phyloP scores from a whole-genome alignment of 495 filamentous ascomycete species.

The Aspergillus ellipticus region DNA sequence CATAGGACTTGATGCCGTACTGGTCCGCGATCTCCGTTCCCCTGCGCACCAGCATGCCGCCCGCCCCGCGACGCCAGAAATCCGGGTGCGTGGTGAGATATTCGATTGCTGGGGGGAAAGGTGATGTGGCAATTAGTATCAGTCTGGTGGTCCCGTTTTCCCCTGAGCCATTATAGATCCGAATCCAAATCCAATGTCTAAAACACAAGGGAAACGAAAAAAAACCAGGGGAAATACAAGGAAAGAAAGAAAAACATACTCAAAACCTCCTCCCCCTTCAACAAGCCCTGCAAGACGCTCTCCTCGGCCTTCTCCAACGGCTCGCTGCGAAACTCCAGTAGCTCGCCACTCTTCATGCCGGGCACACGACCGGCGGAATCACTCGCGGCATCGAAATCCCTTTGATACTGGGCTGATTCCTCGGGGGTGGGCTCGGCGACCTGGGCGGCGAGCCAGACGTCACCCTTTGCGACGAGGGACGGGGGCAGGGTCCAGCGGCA shows the following conservation, averaged over 20 bases:
- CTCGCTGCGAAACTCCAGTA: conserved; percentile 6
- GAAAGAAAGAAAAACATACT: background rate
- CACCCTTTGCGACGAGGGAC: background rate
- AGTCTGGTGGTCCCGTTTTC: too few relatives aligned
- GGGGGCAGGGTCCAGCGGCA: background rate
- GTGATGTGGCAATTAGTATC: background rate
- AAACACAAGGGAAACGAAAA: background rate
- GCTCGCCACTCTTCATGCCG: background rate
- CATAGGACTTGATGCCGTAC: conserved; percentile 14
- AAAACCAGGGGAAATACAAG: background rate
- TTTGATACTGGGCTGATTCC: background rate
- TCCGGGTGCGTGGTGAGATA: conserved; percentile 13
- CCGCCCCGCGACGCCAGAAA: conserved; percentile 14
- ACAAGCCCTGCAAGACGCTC: background rate
- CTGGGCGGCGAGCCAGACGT: background rate
- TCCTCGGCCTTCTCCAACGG: conserved; percentile 8
- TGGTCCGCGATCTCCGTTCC: conserved; percentile 13
- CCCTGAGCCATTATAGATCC: too few relatives aligned
- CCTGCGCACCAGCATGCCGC: conserved; percentile 15
- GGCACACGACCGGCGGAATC: conserved; percentile 1
- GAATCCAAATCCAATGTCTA: too few relatives aligned
- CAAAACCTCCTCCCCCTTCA: conserved; percentile 5
- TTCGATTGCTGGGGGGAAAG: conserved; percentile 3
- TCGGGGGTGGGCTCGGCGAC: background rate
- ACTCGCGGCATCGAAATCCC: conserved; percentile 4